Evolutionary conservation across 2,329 filamentous ascomycete species (phyloP).

Genomic region (Eurotiales sp.): DNA sequence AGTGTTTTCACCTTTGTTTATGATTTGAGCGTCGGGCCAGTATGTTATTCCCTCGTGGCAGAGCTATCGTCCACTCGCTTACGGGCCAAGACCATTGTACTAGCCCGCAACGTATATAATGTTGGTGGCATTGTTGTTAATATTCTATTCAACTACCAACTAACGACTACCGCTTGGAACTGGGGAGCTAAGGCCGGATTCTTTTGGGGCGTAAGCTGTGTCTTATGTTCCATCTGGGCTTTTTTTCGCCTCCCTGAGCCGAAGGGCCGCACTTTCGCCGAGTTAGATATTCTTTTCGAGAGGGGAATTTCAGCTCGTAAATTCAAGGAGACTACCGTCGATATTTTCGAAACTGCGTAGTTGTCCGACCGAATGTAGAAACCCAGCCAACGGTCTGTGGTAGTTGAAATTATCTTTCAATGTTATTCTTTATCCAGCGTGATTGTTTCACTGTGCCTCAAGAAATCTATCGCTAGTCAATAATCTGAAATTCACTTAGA

Average conservation of each 20-base stretch:
- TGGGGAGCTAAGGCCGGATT: constrained; percentile 26
- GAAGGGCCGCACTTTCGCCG: constrained; percentile 33
- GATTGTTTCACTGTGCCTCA: too few relatives aligned
- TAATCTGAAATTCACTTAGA: too few relatives aligned
- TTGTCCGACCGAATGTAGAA: too few relatives aligned
- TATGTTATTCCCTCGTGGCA: constrained; percentile 45
- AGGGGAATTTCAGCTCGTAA: constrained; percentile 66
- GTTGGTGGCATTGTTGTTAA: constrained; percentile 38
- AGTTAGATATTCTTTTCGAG: constrained; percentile 55
- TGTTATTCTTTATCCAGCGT: too few relatives aligned
- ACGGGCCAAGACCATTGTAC: constrained; percentile 43
- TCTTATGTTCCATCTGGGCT: constrained; percentile 5
- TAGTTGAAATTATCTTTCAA: too few relatives aligned
- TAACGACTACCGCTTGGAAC: constrained; percentile 30
- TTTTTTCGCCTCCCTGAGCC: constrained; percentile 23
- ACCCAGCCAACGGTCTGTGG: too few relatives aligned
- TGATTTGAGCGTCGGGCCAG: constrained; percentile 37
- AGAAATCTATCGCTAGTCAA: too few relatives aligned
- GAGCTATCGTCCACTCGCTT: constrained; percentile 43
- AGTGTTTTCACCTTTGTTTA: constrained; percentile 39
- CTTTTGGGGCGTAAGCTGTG: constrained; percentile 21
- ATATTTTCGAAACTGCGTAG: too few relatives aligned
- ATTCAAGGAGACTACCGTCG: constrained; percentile 58
- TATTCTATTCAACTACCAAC: constrained; percentile 37
- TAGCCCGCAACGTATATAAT: constrained; percentile 38